phyloP scores from a whole-genome alignment of 768 basidiomycete genomes.

The Pisolithus sp. region DNA sequence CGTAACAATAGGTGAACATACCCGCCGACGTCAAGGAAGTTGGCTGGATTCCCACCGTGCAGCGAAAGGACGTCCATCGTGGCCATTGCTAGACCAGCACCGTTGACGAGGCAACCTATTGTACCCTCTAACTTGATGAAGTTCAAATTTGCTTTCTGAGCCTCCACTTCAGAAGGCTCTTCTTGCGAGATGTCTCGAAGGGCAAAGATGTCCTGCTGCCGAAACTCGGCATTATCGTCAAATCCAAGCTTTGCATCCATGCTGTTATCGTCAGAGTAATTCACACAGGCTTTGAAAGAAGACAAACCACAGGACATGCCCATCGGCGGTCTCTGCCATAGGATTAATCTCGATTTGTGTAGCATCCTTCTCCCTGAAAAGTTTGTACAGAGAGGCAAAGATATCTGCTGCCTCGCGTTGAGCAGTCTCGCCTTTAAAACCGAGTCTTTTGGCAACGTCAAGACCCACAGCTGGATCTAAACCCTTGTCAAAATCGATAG shows the following conservation, averaged over 20 bases:
- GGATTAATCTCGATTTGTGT: slow-evolving; percentile 99
- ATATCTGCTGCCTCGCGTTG: slow-evolving; percentile 86
- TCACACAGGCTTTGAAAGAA: neutral
- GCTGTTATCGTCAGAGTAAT: slow-evolving; percentile 35
- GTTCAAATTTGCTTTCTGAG: slow-evolving; percentile 92
- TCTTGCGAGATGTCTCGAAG: slow-evolving; percentile 93
- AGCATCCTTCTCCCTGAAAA: slow-evolving; percentile 98
- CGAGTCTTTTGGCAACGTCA: slow-evolving; percentile 80
- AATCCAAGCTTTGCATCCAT: slow-evolving; percentile 99
- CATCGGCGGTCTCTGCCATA: slow-evolving; percentile 86
- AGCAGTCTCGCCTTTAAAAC: slow-evolving; percentile 67
- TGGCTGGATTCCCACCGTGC: slow-evolving; percentile 95
- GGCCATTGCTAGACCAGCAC: slow-evolving; percentile 98
- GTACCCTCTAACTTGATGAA: slow-evolving; percentile 99
- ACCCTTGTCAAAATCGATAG: slow-evolving; percentile 80
- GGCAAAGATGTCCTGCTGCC: slow-evolving; percentile 83
- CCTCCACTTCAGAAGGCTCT: slow-evolving; percentile 95
- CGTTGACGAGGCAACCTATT: slow-evolving; percentile 96
- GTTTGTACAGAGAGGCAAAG: slow-evolving; percentile 89
- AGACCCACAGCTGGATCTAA: slow-evolving; percentile 67
- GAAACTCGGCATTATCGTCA: slow-evolving; percentile 98
- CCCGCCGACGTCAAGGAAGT: slow-evolving; percentile 99
- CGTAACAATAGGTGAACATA: slow-evolving; percentile 24
- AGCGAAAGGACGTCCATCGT: slow-evolving; percentile 99
- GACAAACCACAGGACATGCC: slow-evolving; percentile 83